Evolutionary conservation across 768 basidiomycete genomes (phyloP).

Genomic region (Termitomyces sp.): DNA sequence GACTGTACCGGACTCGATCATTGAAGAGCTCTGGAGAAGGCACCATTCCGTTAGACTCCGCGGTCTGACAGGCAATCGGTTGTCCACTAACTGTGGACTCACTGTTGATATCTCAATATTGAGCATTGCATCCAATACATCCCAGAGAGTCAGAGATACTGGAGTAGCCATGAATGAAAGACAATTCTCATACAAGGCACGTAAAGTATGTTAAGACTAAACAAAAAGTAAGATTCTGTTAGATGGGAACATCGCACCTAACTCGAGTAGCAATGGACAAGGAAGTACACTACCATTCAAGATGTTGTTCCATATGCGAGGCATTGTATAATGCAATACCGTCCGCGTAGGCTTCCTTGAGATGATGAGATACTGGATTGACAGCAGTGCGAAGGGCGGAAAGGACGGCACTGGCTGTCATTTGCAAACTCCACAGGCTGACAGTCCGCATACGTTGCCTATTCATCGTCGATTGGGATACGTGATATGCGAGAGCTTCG

Average conservation of each 20-base stretch:
- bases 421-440: constrained; percentile 90
- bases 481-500: constrained; percentile 92
- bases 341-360: constrained; percentile 38
- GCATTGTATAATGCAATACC: constrained; percentile 19
- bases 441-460: constrained; percentile 82
- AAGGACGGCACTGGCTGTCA: constrained; percentile 85
- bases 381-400: constrained; percentile 70
- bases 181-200: not conserved
- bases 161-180: not conserved
- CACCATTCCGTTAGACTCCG: not conserved
- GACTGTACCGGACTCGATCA: not conserved
- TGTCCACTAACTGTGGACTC: not conserved
- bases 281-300: constrained; percentile 1
- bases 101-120: not conserved
- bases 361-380: constrained; percentile 54
- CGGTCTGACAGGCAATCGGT: not conserved
- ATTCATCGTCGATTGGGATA: constrained; percentile 85
- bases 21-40: not conserved
- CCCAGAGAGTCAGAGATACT: not conserved
- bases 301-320: constrained; percentile 7
- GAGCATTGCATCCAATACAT: not conserved
- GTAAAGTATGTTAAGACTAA: not conserved
- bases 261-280: not conserved
- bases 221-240: not conserved
- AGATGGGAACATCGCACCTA: not conserved